Evolutionary conservation across 2,329 filamentous ascomycete species (phyloP).

Genomic region (Scortechinia acanthostroma): DNA sequence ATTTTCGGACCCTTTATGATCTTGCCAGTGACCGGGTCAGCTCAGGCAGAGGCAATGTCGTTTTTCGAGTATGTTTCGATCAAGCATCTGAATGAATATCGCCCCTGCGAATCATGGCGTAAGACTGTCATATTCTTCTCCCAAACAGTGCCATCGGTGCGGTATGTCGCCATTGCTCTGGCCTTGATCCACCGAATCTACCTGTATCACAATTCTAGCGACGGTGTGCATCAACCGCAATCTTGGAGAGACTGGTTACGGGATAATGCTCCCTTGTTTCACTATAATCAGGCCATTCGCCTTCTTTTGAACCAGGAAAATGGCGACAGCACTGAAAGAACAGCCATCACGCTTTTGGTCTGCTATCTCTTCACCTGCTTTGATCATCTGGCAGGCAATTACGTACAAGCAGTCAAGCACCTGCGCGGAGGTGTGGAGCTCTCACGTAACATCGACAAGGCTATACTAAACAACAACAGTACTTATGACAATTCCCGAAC

Average conservation of each 20-base stretch:
- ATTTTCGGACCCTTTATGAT: slow-evolving; percentile 12
- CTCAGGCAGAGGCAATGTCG: slow-evolving; percentile 13
- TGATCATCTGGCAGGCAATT: slow-evolving; percentile 22
- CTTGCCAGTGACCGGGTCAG: slow-evolving; percentile 9
- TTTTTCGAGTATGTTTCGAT: slow-evolving; percentile 18
- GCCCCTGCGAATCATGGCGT: slow-evolving; percentile 18
- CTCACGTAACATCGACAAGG: slow-evolving; percentile 11
- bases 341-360: slow-evolving; percentile 21
- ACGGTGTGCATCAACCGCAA: slow-evolving; percentile 3
- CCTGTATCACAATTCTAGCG: slow-evolving; percentile 9
- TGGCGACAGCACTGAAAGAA: slow-evolving; percentile 12
- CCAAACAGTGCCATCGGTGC: slow-evolving; percentile 21
- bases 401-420: slow-evolving; percentile 22
- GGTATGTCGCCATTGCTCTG: slow-evolving; percentile 21
- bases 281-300: slow-evolving; percentile 19
- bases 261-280: slow-evolving; percentile 12
- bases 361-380: slow-evolving; percentile 29
- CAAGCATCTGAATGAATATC: slow-evolving; percentile 17
- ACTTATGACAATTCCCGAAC: slow-evolving; percentile 5
- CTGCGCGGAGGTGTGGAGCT: slow-evolving; percentile 22
- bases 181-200: slow-evolving; percentile 15
- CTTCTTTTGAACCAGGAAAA: slow-evolving; percentile 14
- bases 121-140: slow-evolving; percentile 23
- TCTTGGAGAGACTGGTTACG: slow-evolving; percentile 4
- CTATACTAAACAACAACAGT: slow-evolving; percentile 5